Conservation (phyloP, 768 basidiomycete genomes). For the Lyophyllum atratum region DNA sequence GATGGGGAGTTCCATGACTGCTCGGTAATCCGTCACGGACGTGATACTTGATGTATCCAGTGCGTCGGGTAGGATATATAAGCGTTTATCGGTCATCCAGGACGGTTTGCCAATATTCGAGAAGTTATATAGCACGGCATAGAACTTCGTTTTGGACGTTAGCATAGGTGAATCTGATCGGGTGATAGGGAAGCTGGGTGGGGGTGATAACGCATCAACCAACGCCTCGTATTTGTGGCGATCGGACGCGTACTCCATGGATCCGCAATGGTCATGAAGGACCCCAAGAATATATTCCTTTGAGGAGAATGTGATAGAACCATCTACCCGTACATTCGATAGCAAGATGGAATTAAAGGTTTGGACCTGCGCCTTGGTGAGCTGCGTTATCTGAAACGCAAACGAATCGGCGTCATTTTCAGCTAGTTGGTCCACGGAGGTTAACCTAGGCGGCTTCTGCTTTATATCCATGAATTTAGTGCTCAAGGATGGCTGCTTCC, state of each 20-base stretch:
- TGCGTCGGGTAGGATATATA: too few species aligned
- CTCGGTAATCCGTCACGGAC: not conserved
- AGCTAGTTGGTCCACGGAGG: not conserved
- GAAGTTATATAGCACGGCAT: not conserved
- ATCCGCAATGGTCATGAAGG: slow-evolving; percentile 4
- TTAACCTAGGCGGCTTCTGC: not conserved
- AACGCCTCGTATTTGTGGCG: slow-evolving; percentile 1
- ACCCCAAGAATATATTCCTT: slow-evolving; percentile 9
- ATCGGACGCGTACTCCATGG: not conserved
- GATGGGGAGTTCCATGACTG: not conserved
- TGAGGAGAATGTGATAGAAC: slow-evolving; percentile 17
- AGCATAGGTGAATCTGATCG: not conserved
- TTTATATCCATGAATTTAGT: slow-evolving; percentile 9
- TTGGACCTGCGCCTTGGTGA: slow-evolving; percentile 20
- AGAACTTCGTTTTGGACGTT: not conserved
- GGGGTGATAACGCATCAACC: not conserved
- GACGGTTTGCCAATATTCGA: not conserved
- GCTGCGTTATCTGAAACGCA: slow-evolving; percentile 21
- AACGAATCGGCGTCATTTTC: slow-evolving; percentile 20
- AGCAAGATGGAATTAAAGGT: slow-evolving; percentile 18
- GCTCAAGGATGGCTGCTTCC: not conserved
- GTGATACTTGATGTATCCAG: not conserved
- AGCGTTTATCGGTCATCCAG: not conserved
- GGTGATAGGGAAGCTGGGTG: not conserved
- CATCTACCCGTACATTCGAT: slow-evolving; percentile 11